Conservation (phyloP, 2,329 filamentous ascomycete species). For the Fusarium drepaniforme region DNA sequence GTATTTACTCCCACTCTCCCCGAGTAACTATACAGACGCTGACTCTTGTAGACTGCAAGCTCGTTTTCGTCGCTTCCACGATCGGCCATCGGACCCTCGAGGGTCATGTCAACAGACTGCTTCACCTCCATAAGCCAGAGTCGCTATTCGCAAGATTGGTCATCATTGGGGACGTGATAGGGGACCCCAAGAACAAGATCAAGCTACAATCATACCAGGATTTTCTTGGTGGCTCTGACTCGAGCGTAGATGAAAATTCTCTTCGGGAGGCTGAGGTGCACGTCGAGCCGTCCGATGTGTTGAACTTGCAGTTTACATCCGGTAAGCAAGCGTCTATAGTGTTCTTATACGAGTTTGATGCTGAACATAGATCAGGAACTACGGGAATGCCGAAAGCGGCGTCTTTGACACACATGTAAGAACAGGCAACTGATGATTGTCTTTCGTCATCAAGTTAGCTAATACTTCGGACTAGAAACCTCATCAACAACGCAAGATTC, state of each 20-base stretch:
- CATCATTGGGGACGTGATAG: neutral
- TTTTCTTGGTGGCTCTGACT: neutral
- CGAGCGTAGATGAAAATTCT: too few species aligned
- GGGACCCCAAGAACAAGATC: neutral
- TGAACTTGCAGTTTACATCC: constrained; percentile 32
- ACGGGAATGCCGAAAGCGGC: constrained; percentile 33
- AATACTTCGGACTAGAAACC: constrained; percentile 33
- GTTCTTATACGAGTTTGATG: neutral
- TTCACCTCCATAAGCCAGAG: neutral
- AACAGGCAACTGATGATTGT: neutral
- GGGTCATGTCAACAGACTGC: neutral
- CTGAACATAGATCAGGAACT: constrained; percentile 7
- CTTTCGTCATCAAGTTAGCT: neutral
- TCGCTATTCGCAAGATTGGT: neutral
- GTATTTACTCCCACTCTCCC: neutral
- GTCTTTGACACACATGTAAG: constrained; percentile 21
- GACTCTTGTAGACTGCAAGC: constrained; percentile 2
- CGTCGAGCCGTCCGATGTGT: constrained; percentile 5
- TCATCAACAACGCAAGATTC: constrained; percentile 70
- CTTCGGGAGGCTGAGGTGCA: neutral
- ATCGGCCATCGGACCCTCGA: constrained; percentile 2
- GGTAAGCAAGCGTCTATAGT: neutral
- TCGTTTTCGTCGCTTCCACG: constrained; percentile 9
- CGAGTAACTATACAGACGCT: fast-evolving
- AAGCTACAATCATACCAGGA: neutral